These are phyloP conservation scores for Metschnikowia reukaufii DNA, from an alignment of 805 yeast genomes.

Conservation along the genomic window DNA sequence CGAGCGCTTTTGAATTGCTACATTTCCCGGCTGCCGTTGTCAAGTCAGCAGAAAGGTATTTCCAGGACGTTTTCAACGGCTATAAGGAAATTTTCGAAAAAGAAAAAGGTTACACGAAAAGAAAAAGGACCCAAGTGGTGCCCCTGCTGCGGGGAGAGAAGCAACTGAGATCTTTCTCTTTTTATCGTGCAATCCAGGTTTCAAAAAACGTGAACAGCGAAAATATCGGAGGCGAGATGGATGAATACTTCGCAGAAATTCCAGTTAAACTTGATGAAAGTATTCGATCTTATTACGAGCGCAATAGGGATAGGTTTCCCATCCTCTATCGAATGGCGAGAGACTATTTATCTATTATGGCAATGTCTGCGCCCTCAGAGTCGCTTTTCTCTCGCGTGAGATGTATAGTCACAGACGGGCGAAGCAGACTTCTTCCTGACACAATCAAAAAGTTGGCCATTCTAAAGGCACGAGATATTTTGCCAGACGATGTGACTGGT, in stretches of 20 bases:
- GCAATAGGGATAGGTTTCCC: neutral
- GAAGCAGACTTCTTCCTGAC: neutral
- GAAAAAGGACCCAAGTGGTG: neutral
- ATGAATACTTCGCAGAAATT: neutral
- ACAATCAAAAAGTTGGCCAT: neutral
- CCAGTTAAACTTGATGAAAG: no score
- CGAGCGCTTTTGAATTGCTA: neutral
- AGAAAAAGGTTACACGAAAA: neutral
- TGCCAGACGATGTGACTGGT: neutral
- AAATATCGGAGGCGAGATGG: neutral
- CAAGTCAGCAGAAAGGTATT: neutral
- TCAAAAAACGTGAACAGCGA: neutral
- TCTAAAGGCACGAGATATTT: neutral
- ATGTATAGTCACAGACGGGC: neutral
- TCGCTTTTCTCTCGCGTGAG: neutral
- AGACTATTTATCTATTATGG: neutral
- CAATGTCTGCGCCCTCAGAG: constrained; percentile 1
- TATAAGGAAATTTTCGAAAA: neutral
- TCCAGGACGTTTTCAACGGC: neutral
- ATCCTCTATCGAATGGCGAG: constrained; percentile 2
- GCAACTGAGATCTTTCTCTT: neutral
- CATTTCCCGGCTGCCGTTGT: neutral
- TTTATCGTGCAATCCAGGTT: neutral
- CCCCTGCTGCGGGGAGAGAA: neutral
- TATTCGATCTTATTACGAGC: neutral